Evolutionary conservation across 352 stramenopile genomes (phyloP).

Genomic region (Globisporangium viniferum): DNA sequence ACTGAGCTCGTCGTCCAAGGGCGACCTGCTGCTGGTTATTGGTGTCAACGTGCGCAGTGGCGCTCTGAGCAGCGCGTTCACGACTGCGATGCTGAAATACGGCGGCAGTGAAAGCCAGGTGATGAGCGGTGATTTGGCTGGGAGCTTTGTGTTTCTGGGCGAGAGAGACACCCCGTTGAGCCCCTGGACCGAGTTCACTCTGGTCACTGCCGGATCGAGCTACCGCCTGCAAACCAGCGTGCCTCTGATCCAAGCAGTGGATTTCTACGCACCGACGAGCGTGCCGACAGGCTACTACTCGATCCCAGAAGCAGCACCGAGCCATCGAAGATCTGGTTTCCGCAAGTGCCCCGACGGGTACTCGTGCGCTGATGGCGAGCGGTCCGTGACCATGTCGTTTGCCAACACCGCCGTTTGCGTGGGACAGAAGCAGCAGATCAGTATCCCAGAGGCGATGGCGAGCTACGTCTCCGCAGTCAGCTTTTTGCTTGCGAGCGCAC

Average conservation of each 20-base stretch:
- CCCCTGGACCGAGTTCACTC: constrained; percentile 4
- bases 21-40: constrained; percentile 18
- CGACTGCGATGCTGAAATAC: neutral
- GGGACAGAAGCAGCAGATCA: constrained; percentile 29
- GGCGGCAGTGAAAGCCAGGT: neutral
- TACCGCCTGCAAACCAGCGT: constrained; percentile 17
- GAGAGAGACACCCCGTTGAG: neutral
- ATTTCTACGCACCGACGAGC: constrained; percentile 26
- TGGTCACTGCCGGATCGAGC: neutral
- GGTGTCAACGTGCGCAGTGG: constrained; percentile 21
- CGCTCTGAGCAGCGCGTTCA: constrained; percentile 5
- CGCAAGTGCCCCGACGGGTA: constrained; percentile 40
- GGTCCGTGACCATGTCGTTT: constrained; percentile 31
- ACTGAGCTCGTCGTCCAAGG: constrained; percentile 13
- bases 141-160: constrained; percentile 12
- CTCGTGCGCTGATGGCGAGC: constrained; percentile 30
- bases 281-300: constrained; percentile 52
- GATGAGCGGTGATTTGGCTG: neutral
- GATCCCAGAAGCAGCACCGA: constrained; percentile 31
- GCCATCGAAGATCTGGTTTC: constrained; percentile 29
- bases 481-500: constrained; percentile 29
- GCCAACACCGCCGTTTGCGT: constrained; percentile 29
- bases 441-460: constrained; percentile 30
- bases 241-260: constrained; percentile 25
- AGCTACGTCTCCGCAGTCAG: constrained; percentile 28